Base-by-base conservation (phyloP, 2,329 filamentous ascomycete genomes). In the Eutypella sp. region DNA sequence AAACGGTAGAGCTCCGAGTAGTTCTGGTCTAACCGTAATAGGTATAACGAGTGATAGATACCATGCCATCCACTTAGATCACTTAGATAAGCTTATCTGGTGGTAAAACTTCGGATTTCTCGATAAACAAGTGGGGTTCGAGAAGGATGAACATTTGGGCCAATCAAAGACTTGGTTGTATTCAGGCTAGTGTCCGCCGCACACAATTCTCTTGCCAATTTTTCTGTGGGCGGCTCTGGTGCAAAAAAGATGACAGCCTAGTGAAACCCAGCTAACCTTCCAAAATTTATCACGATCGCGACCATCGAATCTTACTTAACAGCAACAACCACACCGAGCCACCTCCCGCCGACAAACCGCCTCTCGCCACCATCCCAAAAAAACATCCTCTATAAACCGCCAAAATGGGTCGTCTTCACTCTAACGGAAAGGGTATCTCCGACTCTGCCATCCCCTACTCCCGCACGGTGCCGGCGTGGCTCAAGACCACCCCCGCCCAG, bases 401-500 rank as follows among this genome's bases (percentile, higher is more conserved):
- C 74, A 87, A 74, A 61, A 95, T 95, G 89, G 89, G 91, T 85
- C 85, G 92, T 82, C 85, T 97, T 86, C 95, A 99, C 86, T 88
- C 82, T 83, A 96, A 96, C 69, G 92, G 93, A 80, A 97, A 97
- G 89, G 95, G 93, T 76, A 99, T 99, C 78, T 90, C 89, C 61
- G 76, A 89, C 77, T 96, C 89, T 56, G 89, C 93, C 67, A 78
- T 97, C 75, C 93, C 95, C 69, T 99, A 97, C 85, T 96, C 89
- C 62, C 92, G 93, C 78, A 84, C 82, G 64, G 72, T 90, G 57
- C 92, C 93, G 53, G 82, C 91, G 62, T 99, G 93, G 93, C 81
- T 97, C 75, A 99, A 99, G 87, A 95, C 89, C 78, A 96, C 90
- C 64, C 91, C 93, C 69, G 90, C 96, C 67, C 89, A 95, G 79